These are phyloP conservation scores for Millerozyma miso DNA, from an alignment of 805 yeast species.

Conservation along the genomic window DNA sequence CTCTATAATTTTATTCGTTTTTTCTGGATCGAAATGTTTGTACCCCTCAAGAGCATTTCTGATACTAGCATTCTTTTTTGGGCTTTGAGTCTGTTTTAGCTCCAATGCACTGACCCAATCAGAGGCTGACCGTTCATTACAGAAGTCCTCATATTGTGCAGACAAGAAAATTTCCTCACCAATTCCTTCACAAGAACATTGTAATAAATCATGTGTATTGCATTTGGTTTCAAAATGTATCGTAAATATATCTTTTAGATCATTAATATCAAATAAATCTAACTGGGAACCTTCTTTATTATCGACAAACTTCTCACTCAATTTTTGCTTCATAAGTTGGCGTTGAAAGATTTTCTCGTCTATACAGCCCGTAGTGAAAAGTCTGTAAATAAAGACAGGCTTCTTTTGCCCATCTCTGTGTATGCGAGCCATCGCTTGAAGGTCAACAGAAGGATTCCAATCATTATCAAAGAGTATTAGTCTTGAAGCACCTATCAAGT, in stretches of 20 bases:
- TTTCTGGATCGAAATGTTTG: conserved; percentile 55
- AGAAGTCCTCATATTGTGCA: conserved; percentile 8
- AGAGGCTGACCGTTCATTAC: conserved; percentile 7
- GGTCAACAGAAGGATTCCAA: conserved; percentile 93
- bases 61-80: conserved; percentile 39
- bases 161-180: conserved; percentile 32
- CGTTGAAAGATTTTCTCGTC: conserved; percentile 94
- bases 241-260: conserved; percentile 71
- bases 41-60: conserved; percentile 59
- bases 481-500: conserved; percentile 85
- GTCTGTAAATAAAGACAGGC: conserved; percentile 76
- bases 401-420: conserved; percentile 88
- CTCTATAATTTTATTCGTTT: conserved; percentile 13
- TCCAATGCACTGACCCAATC: conserved; percentile 61
- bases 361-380: conserved; percentile 82
- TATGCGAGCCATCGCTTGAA: conserved; percentile 93
- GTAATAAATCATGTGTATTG: conserved; percentile 75
- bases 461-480: conserved; percentile 85
- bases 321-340: conserved; percentile 76
- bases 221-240: conserved; percentile 46
- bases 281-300: conserved; percentile 42
- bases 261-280: conserved; percentile 65
- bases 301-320: conserved; percentile 67
- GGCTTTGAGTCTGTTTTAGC: conserved; percentile 15
- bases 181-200: conserved; percentile 56